Evolutionary conservation across 2,329 filamentous ascomycete species (phyloP).

Genomic region (Phyllosticta capitalensis): DNA sequence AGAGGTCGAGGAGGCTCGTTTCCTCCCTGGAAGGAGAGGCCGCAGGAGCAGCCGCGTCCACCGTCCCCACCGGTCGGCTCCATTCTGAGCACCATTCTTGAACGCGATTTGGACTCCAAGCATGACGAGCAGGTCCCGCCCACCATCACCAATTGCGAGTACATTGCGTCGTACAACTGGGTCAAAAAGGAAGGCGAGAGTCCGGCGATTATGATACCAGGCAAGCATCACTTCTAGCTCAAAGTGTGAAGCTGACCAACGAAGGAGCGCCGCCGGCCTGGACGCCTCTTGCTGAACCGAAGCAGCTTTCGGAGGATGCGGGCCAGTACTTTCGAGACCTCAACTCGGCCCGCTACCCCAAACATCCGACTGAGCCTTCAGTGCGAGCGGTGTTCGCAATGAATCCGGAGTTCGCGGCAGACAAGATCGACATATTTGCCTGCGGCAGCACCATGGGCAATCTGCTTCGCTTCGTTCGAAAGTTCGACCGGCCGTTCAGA

Average conservation of each 20-base stretch:
- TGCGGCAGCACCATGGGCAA: conserved; percentile 55
- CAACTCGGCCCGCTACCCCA: conserved; percentile 43
- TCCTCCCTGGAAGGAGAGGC: background rate
- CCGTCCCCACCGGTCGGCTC: conserved; percentile 22
- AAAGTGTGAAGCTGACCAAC: background rate
- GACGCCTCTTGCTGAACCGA: conserved; percentile 33
- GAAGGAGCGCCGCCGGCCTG: conserved; percentile 43
- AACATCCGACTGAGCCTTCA: conserved; percentile 43
- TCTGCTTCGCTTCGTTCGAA: conserved; percentile 47
- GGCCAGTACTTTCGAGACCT: conserved; percentile 45
- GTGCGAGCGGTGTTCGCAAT: conserved; percentile 34
- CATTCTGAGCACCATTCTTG: conserved; percentile 17
- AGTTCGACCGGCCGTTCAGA: conserved; percentile 42
- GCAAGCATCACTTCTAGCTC: conserved; percentile 19
- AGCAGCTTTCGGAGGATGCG: conserved; percentile 34
- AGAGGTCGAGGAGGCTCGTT: conserved; percentile 12
- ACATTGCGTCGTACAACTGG: conserved; percentile 47
- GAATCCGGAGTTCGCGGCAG: conserved; percentile 27
- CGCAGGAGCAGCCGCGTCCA: background rate
- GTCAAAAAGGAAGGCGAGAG: conserved; percentile 21
- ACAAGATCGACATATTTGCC: conserved; percentile 45
- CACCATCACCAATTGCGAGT: conserved; percentile 31
- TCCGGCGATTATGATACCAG: conserved; percentile 38
- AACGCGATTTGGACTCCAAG: conserved; percentile 7
- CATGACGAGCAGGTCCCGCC: background rate